Conservation (phyloP, 2,329 filamentous ascomycete species). For the Exophiala phaeomuriformis region DNA sequence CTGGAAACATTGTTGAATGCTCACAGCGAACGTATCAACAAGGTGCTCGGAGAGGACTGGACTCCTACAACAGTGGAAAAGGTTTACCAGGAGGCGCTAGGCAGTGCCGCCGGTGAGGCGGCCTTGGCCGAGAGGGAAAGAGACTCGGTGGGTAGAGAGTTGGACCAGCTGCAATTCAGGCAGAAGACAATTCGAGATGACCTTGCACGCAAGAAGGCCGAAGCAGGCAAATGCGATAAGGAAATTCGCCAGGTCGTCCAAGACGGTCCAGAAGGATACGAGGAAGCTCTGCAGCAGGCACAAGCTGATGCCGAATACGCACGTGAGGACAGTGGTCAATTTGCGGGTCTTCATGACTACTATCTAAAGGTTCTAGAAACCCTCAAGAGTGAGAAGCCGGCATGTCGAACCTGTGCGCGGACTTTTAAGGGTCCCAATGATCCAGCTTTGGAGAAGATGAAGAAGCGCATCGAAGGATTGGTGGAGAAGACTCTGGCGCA, state of each 20-base stretch:
- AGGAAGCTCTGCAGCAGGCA: conserved; percentile 45
- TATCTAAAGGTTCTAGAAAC: conserved; percentile 61
- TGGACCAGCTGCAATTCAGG: conserved; percentile 69
- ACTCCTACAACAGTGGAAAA: conserved; percentile 60
- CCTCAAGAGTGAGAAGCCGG: conserved; percentile 50
- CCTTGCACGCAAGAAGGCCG: conserved; percentile 56
- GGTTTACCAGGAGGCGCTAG: conserved; percentile 58
- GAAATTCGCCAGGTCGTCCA: conserved; percentile 55
- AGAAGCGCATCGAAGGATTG: conserved; percentile 57
- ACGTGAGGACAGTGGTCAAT: conserved; percentile 61
- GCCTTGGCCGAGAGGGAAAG: conserved; percentile 58
- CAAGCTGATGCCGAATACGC: conserved; percentile 46
- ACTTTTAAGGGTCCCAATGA: conserved; percentile 51
- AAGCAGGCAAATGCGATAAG: conserved; percentile 55
- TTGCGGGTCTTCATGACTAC: conserved; percentile 61
- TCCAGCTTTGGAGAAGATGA: conserved; percentile 55
- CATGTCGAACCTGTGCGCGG: conserved; percentile 69
- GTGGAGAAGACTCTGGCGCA: conserved; percentile 46
- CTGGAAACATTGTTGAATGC: conserved; percentile 70
- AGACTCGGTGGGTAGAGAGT: conserved; percentile 62
- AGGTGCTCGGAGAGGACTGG: conserved; percentile 61
- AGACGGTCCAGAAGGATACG: conserved; percentile 45
- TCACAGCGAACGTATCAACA: conserved; percentile 62
- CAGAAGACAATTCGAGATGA: conserved; percentile 60
- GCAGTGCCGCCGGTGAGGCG: conserved; percentile 44